Conservation (phyloP, 768 basidiomycete genomes). For the Favolaschia claudopus region DNA sequence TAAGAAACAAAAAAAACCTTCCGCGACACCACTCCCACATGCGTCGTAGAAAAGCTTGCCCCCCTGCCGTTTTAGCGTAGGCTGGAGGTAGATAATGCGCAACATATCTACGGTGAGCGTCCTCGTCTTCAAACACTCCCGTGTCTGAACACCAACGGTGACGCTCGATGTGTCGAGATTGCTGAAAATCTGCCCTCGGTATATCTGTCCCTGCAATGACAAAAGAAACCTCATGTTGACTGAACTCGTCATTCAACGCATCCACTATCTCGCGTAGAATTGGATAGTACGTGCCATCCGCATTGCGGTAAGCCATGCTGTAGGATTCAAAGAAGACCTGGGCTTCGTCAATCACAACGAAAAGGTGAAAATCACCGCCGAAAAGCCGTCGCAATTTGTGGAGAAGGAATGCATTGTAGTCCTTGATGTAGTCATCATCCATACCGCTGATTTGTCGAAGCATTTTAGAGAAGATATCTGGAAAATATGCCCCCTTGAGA, state of each 20-base stretch:
- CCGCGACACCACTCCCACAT: conserved; percentile 8
- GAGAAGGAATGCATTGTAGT: background rate
- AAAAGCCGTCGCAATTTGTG: background rate
- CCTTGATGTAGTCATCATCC: no score
- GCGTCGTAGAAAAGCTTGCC: background rate
- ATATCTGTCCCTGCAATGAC: background rate
- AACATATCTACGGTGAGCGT: conserved; percentile 1
- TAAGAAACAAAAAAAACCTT: conserved; percentile 3
- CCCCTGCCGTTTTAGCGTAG: background rate
- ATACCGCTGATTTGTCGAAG: no score
- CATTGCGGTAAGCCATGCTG: background rate
- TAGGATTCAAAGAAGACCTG: background rate
- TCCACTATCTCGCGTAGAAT: background rate
- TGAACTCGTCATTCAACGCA: background rate
- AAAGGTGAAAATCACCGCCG: background rate
- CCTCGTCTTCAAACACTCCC: conserved; percentile 1
- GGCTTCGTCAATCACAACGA: conserved; percentile 3
- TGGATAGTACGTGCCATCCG: background rate
- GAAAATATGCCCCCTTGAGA: no score
- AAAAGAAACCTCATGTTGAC: background rate
- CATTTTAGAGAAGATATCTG: no score
- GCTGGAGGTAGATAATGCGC: background rate
- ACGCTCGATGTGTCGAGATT: background rate
- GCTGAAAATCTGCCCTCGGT: background rate
- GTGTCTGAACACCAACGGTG: conserved; percentile 11